Evolutionary conservation across 371 early-diverging fungal species (phyloP).

Genomic region (Circinella minor): DNA sequence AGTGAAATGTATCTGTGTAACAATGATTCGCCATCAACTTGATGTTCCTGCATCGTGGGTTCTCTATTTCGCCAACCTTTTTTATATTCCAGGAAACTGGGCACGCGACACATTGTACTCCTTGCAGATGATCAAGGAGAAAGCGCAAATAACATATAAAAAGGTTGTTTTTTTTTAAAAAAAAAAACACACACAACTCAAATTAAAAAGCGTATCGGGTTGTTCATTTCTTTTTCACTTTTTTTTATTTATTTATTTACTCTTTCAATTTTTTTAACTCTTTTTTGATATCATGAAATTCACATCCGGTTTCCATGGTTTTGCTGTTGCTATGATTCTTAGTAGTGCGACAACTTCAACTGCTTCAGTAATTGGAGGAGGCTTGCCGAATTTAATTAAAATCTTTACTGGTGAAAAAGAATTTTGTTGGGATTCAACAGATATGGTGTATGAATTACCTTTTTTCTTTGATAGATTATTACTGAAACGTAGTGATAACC

Average conservation of each 20-base stretch:
- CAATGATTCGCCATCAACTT: background rate
- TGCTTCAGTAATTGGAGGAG: background rate
- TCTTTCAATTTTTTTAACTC: background rate
- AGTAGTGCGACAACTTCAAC: background rate
- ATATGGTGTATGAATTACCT: background rate
- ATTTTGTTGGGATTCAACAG: constrained; percentile 15
- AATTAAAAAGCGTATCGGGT: too few species aligned
- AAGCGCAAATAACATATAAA: too few species aligned
- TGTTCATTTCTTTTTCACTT: too few species aligned
- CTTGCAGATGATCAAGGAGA: constrained; percentile 3
- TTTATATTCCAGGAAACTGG: constrained; percentile 1
- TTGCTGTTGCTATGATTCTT: background rate
- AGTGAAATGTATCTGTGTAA: constrained; percentile 1
- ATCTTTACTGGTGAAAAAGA: constrained; percentile 5
- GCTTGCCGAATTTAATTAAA: background rate
- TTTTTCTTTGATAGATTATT: too few species aligned
- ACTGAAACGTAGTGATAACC: background rate
- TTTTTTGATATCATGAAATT: background rate
- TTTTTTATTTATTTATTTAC: background rate
- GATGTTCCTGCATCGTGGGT: background rate
- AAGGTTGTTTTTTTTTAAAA: too few species aligned
- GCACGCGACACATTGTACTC: background rate
- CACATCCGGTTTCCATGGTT: background rate
- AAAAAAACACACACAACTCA: background rate
- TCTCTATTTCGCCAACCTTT: too few species aligned